These are phyloP conservation scores for Epichloe gansuensis DNA, from an alignment of 2,329 filamentous ascomycete genomes.

Conservation along the genomic window DNA sequence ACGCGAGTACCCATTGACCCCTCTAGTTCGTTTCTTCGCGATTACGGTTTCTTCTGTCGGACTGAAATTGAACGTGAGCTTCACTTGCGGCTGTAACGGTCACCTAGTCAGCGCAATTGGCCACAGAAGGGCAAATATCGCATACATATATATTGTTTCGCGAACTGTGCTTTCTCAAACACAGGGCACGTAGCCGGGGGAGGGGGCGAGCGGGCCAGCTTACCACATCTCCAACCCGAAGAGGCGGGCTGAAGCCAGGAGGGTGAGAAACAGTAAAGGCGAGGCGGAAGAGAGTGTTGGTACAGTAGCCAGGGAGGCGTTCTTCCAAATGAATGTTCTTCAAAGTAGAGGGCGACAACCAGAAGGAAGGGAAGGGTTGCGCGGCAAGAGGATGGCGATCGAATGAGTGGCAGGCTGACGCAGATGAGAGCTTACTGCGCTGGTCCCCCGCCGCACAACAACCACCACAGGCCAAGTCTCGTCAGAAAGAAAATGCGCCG, in stretches of 20 bases:
- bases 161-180: not conserved
- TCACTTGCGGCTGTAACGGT: not conserved
- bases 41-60: not conserved
- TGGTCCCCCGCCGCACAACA: not conserved
- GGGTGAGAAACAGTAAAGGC: not conserved
- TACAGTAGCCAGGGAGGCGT: not conserved
- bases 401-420: not conserved
- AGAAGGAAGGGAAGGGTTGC: not conserved
- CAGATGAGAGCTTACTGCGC: not conserved
- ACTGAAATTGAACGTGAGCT: not conserved
- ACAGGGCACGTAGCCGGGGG: not conserved
- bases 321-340: too few species aligned
- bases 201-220: slow-evolving; percentile 1
- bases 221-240: slow-evolving; percentile 6
- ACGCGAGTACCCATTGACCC: slow-evolving; percentile 31
- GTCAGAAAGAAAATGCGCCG: not conserved
- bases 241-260: not conserved
- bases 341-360: not conserved
- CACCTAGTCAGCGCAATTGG: slow-evolving; percentile 1
- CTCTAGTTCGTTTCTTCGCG: not conserved
- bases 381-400: not conserved
- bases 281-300: not conserved
- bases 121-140: not conserved
- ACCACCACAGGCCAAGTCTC: not conserved
- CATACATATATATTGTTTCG: not conserved